These are phyloP conservation scores for Suillus ampliporus DNA, from an alignment of 768 basidiomycete species.

Conservation along the genomic window DNA sequence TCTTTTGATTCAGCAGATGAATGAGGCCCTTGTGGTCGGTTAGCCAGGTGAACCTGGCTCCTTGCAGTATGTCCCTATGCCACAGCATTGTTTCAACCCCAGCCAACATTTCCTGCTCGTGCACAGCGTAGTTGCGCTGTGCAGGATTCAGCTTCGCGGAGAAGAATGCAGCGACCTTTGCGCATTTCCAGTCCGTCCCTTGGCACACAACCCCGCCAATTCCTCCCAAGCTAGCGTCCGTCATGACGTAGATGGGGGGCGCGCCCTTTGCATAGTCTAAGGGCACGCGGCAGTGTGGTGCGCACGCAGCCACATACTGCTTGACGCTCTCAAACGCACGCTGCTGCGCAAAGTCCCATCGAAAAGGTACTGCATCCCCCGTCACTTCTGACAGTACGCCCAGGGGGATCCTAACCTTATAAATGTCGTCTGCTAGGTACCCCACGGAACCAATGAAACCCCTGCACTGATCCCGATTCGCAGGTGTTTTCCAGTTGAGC, in stretches of 20 bases:
- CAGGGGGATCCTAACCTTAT: not conserved
- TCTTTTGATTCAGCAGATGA: constrained; percentile 37
- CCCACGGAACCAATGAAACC: not conserved
- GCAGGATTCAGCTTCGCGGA: constrained; percentile 23
- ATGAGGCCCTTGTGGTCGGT: constrained; percentile 36
- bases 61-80: constrained; percentile 37
- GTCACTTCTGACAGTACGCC: not conserved
- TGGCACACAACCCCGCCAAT: too few relatives aligned
- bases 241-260: constrained; percentile 34
- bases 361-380: constrained; percentile 7
- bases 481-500: constrained; percentile 27
- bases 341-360: constrained; percentile 30
- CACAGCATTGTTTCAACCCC: constrained; percentile 42
- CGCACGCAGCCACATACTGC: not conserved
- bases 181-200: constrained; percentile 30
- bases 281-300: constrained; percentile 23
- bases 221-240: too few relatives aligned
- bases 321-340: constrained; percentile 26
- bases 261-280: constrained; percentile 27
- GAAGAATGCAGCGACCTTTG: constrained; percentile 37
- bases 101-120: constrained; percentile 45
- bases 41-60: constrained; percentile 32
- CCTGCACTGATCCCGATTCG: not conserved
- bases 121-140: constrained; percentile 47
- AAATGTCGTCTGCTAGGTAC: not conserved